Conservation (phyloP, 768 basidiomycete genomes). For the Cystofilobasidium macerans region DNA sequence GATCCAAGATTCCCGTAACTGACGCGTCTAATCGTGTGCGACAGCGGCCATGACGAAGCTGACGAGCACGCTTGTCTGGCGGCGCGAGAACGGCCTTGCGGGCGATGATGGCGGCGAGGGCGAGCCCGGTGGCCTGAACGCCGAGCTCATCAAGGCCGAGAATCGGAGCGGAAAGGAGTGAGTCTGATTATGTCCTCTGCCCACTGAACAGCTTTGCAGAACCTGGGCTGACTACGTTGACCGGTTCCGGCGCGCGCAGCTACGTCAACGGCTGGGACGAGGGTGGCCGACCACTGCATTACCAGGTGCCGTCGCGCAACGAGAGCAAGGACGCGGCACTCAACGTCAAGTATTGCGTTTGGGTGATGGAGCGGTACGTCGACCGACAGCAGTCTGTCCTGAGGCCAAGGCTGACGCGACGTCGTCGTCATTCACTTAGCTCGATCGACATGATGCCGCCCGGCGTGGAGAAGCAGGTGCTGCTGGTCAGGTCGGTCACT, state of each 20-base stretch:
- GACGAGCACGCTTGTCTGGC: conserved; percentile 20
- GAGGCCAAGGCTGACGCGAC: neutral
- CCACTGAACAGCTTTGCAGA: neutral
- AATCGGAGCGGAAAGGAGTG: conserved; percentile 22
- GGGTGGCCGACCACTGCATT: conserved; percentile 22
- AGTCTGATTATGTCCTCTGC: neutral
- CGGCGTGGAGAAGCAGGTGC: conserved; percentile 25
- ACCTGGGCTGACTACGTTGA: neutral
- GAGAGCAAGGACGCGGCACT: conserved; percentile 11
- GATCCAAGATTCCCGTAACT: no score
- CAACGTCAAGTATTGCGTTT: conserved; percentile 21
- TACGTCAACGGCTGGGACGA: conserved; percentile 25
- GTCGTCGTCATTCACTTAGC: neutral
- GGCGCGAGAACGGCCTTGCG: conserved; percentile 19
- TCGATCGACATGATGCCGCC: conserved; percentile 17
- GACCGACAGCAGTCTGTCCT: neutral
- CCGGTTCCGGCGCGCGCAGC: neutral
- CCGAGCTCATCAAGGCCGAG: conserved; percentile 11
- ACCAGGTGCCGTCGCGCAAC: conserved; percentile 22
- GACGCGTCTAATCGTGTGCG: neutral
- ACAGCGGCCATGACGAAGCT: conserved; percentile 17
- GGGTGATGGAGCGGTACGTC: conserved; percentile 22
- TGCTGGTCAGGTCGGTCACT: conserved; percentile 20
- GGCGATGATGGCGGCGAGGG: conserved; percentile 18
- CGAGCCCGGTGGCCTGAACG: conserved; percentile 7